These are phyloP conservation scores for Citrus medica DNA, from an alignment of 345 rosid species.

Conservation along the genomic window DNA sequence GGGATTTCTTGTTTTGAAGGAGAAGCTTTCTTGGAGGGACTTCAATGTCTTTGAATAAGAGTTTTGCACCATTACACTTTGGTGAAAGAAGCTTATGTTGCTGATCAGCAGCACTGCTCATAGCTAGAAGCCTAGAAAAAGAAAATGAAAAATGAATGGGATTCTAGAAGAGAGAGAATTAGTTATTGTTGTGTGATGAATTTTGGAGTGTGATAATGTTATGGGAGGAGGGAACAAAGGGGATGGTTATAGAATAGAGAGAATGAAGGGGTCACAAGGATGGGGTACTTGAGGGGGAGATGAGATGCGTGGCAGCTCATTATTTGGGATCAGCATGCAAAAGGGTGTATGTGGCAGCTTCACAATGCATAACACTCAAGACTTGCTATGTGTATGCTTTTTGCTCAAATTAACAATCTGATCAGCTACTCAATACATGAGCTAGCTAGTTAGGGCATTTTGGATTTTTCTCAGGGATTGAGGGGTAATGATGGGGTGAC, in stretches of 20 bases:
- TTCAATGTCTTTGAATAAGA: constrained; percentile 37
- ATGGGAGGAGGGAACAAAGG: constrained; percentile 14
- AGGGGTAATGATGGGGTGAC: not conserved
- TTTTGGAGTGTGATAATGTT: not conserved
- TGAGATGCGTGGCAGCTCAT: constrained; percentile 42
- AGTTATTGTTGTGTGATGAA: not conserved
- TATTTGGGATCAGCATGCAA: constrained; percentile 56
- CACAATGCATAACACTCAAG: constrained; percentile 17
- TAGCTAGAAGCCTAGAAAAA: not conserved
- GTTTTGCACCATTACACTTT: constrained; percentile 19
- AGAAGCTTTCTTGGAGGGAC: constrained; percentile 65
- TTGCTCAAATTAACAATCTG: not conserved
- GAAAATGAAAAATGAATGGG: not conserved
- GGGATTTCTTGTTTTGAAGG: constrained; percentile 13
- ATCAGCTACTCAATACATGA: no score
- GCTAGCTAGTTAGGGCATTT: not conserved
- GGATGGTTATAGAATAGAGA: not conserved
- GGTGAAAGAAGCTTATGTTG: constrained; percentile 35
- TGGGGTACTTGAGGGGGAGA: constrained; percentile 7
- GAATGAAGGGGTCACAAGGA: constrained; percentile 1
- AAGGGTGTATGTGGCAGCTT: constrained; percentile 38
- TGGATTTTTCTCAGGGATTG: not conserved
- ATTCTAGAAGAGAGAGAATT: not conserved
- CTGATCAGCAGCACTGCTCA: constrained; percentile 51
- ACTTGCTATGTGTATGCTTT: constrained; percentile 24